phyloP scores from a whole-genome alignment of 192 early-diverging fungal species.

The Tieghemiomyces parasiticus region DNA sequence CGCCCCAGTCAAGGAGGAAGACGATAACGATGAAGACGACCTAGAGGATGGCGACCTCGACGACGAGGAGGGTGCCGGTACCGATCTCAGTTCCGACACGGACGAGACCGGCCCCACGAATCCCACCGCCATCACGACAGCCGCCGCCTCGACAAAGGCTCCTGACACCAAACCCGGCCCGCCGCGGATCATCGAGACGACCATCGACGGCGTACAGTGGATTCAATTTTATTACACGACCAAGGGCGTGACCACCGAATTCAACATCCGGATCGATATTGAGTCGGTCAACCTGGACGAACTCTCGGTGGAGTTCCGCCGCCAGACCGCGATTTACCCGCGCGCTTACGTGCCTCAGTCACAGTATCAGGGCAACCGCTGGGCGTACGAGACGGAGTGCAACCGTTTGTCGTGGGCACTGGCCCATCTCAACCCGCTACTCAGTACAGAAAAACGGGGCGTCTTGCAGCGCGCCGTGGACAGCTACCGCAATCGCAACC shows the following conservation, averaged over 20 bases:
- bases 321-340: conserved; percentile 72
- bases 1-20: too few species aligned
- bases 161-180: neutral
- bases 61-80: neutral
- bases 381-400: conserved; percentile 72
- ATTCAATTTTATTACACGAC: conserved; percentile 50
- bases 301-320: conserved; percentile 42
- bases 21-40: neutral
- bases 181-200: neutral
- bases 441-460: conserved; percentile 52
- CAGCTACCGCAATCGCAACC: conserved; percentile 53
- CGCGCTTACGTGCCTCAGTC: conserved; percentile 47
- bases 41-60: neutral
- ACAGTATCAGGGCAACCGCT: conserved; percentile 66
- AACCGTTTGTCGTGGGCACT: conserved; percentile 79
- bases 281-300: conserved; percentile 31
- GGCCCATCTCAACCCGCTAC: conserved; percentile 51
- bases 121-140: neutral
- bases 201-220: conserved; percentile 41
- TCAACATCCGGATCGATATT: conserved; percentile 59
- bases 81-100: neutral
- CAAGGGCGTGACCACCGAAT: conserved; percentile 43
- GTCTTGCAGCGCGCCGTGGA: conserved; percentile 76
- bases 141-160: neutral
- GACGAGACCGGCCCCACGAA: neutral